Conservation (phyloP, 257 asterid genomes). For the Solanum okadae region DNA sequence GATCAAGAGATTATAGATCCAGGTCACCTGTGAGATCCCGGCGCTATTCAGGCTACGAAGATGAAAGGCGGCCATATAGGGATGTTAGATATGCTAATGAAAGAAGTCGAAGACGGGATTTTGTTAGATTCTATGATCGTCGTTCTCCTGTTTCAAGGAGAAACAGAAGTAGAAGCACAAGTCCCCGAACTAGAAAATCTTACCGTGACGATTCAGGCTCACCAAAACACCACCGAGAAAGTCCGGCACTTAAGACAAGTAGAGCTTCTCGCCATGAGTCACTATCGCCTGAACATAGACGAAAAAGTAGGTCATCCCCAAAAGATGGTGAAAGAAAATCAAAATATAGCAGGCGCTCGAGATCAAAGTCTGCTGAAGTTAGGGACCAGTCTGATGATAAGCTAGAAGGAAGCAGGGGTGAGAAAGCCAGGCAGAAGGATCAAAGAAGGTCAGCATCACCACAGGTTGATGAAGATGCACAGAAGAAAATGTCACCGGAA, state of each 20-base stretch:
- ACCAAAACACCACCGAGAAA: conserved; percentile 44
- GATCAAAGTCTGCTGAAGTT: conserved; percentile 67
- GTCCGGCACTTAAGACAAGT: conserved; percentile 43
- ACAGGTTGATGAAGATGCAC: conserved; percentile 31
- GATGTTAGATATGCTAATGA: conserved; percentile 55
- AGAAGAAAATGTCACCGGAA: conserved; percentile 31
- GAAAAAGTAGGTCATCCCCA: conserved; percentile 54
- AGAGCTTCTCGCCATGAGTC: conserved; percentile 50
- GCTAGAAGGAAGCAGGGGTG: conserved; percentile 35
- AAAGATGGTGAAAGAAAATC: conserved; percentile 51
- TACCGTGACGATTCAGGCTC: conserved; percentile 50
- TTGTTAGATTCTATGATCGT: conserved; percentile 42
- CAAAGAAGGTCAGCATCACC: conserved; percentile 51
- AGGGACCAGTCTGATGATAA: conserved; percentile 44
- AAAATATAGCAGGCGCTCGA: conserved; percentile 53
- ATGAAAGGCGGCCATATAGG: conserved; percentile 58
- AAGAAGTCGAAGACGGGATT: conserved; percentile 47
- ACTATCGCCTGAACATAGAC: conserved; percentile 52
- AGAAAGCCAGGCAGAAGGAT: conserved; percentile 36
- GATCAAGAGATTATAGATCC: conserved; percentile 59
- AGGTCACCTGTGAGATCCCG: conserved; percentile 84
- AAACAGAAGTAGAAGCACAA: conserved; percentile 68
- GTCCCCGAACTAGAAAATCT: conserved; percentile 58
- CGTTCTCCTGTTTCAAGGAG: conserved; percentile 55
- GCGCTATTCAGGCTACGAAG: conserved; percentile 60